Percentiles rank a stretch among this genome's conserved stretches.
Evolutionary conservation across 2,329 filamentous ascomycete species (phyloP).

Genomic region (Atkinsonella texensis): DNA sequence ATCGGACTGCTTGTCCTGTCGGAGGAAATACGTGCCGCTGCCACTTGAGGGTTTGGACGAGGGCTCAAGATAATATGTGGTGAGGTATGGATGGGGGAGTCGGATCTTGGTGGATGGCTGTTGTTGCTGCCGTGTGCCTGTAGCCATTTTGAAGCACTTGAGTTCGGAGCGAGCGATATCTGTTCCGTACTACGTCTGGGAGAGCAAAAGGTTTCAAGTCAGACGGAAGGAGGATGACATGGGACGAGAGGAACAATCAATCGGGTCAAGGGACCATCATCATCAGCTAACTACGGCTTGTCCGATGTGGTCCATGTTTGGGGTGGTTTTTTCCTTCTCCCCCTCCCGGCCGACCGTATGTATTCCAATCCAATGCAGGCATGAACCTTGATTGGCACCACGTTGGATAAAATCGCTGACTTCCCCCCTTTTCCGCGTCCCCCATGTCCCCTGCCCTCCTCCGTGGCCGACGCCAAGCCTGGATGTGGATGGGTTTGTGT

Average conservation of each 20-base stretch:
- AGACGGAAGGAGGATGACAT: too few relatives aligned
- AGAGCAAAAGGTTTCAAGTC: neutral
- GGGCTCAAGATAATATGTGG: conserved; percentile 14
- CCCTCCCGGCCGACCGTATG: too few relatives aligned
- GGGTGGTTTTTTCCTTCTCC: too few relatives aligned
- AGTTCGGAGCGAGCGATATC: neutral
- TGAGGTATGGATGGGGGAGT: conserved; percentile 12
- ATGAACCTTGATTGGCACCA: too few relatives aligned
- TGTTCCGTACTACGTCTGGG: neutral
- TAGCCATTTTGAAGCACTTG: neutral
- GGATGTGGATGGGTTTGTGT: neutral
- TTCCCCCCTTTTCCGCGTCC: neutral
- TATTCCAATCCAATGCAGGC: too few relatives aligned
- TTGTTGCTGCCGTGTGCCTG: neutral
- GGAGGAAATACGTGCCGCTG: conserved; percentile 10
- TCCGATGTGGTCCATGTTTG: too few relatives aligned
- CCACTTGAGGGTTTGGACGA: conserved; percentile 6
- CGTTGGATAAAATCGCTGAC: too few relatives aligned
- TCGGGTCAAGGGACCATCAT: too few relatives aligned
- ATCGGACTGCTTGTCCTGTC: conserved; percentile 10
- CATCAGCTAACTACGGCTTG: too few relatives aligned
- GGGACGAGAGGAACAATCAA: too few relatives aligned
- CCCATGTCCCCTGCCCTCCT: neutral
- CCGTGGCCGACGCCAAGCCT: neutral
- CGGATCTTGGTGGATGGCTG: conserved; percentile 1